These are phyloP conservation scores for Cystobasidium ongulense DNA, from an alignment of 768 basidiomycete genomes.

Conservation along the genomic window DNA sequence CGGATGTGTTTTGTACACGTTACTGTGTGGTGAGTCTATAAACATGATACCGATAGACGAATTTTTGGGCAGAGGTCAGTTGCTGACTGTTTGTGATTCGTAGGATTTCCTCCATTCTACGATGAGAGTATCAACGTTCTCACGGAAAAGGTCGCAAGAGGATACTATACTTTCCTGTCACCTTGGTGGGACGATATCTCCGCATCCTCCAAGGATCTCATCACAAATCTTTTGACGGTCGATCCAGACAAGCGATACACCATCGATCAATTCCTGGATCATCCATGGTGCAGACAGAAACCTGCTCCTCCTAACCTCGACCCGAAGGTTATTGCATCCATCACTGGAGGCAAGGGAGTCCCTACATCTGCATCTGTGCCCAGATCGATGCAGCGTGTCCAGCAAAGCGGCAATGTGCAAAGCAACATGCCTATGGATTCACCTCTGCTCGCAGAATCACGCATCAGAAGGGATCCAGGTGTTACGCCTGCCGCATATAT, in stretches of 20 bases:
- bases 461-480: conserved; percentile 61
- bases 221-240: conserved; percentile 86
- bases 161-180: conserved; percentile 94
- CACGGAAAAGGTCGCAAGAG: conserved; percentile 94
- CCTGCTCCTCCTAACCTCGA: conserved; percentile 20
- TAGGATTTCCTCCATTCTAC: conserved; percentile 71
- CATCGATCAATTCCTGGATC: conserved; percentile 92
- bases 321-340: conserved; percentile 13
- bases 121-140: conserved; percentile 97
- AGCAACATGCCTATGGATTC: conserved; percentile 58
- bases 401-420: conserved; percentile 28
- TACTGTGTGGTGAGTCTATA: conserved; percentile 63
- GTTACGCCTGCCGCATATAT: conserved; percentile 86
- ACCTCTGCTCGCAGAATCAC: conserved; percentile 71
- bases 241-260: conserved; percentile 93
- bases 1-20: conserved; percentile 96
- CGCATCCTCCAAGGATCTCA: conserved; percentile 77
- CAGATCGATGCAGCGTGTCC: conserved; percentile 1
- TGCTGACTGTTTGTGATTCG: not conserved
- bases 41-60: not conserved
- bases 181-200: conserved; percentile 99
- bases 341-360: conserved; percentile 8
- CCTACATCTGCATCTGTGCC: not conserved
- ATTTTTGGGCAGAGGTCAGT: not conserved
- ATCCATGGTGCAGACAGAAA: conserved; percentile 77